Evolutionary conservation across 805 yeast species (phyloP), one percentile per base, ranked within the genome.

Genomic region (Pichia gijzeniarum): DNA sequence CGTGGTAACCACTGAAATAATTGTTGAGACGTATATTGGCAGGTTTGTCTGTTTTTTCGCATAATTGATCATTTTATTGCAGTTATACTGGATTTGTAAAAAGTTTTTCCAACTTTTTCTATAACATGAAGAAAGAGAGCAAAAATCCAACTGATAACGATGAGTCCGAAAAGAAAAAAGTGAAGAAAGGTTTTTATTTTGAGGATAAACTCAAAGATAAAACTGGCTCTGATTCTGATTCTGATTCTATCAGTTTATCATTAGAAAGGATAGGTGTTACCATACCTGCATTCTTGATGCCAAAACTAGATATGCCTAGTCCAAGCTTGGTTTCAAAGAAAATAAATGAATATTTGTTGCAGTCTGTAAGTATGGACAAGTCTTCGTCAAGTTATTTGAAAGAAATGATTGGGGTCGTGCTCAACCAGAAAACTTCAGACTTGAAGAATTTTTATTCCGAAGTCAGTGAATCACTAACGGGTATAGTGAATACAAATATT

Each of bases 261-360:
- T 59, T 79, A 41, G 78, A 79, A 43, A 73, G 68, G 48, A 73
- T 79, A 16, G 85, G 85, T 0, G 48, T 46, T 13, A 46, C 45
- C 5, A 38, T 46, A n/a, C 48, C 48, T 3, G 37, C 41, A 14
- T 46, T 46, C 31, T 30, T 46, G 31, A 37, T 46, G 16, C 48
- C 48, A 2, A 42, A 41, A 20, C 17, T 45, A 17, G 48, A 41
- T 10, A 32, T 45, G 13, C 39, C 43, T 4, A 36, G 18, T 3
- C 41, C 41, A 8, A 41, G 27, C 6, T 33, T 27, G 4, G 18
- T 38, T 13, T 46, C 48, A 5, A 41, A 38, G 17, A 37, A 6
- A 9, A 46, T 46, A 19, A 46, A 46, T 34, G 37, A 41, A 17
- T 46, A 46, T 18, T 37, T 36, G 18, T 30, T 41, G 2, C 48